phyloP scores from a whole-genome alignment of 768 basidiomycete genomes.

The Mycena sanguinolenta region DNA sequence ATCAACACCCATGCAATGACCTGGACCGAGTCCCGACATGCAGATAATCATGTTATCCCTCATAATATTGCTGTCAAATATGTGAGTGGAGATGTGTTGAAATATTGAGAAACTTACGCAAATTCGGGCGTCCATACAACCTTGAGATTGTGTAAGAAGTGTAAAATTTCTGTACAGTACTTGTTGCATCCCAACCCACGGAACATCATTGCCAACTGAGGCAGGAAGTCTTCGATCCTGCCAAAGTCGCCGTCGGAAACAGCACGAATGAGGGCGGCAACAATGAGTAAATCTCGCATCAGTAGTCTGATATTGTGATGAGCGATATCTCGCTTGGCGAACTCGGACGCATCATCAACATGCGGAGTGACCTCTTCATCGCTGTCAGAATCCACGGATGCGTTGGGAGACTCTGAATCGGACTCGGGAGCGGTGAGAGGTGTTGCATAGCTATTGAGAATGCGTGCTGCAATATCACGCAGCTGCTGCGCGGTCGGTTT shows the following conservation, averaged over 20 bases:
- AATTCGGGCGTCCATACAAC: constrained; percentile 50
- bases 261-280: constrained; percentile 25
- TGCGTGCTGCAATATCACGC: constrained; percentile 20
- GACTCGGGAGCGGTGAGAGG: too few relatives aligned
- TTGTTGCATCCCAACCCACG: constrained; percentile 12
- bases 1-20: not conserved
- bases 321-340: constrained; percentile 9
- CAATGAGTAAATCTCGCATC: constrained; percentile 28
- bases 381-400: too few relatives aligned
- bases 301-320: constrained; percentile 14
- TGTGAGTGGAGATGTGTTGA: not conserved
- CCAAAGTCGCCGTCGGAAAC: constrained; percentile 24
- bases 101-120: constrained; percentile 11
- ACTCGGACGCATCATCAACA: not conserved
- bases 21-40: not conserved
- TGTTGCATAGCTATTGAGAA: constrained; percentile 29
- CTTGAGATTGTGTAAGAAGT: constrained; percentile 32
- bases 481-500: constrained; percentile 40
- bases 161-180: not conserved
- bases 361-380: too few relatives aligned
- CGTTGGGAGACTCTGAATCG: too few relatives aligned
- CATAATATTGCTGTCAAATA: constrained; percentile 4
- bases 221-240: not conserved
- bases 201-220: constrained; percentile 21
- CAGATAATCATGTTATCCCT: not conserved